Evolutionary conservation across 305 asterid genomes (phyloP).

Genomic region (Fraxinus ornus): DNA sequence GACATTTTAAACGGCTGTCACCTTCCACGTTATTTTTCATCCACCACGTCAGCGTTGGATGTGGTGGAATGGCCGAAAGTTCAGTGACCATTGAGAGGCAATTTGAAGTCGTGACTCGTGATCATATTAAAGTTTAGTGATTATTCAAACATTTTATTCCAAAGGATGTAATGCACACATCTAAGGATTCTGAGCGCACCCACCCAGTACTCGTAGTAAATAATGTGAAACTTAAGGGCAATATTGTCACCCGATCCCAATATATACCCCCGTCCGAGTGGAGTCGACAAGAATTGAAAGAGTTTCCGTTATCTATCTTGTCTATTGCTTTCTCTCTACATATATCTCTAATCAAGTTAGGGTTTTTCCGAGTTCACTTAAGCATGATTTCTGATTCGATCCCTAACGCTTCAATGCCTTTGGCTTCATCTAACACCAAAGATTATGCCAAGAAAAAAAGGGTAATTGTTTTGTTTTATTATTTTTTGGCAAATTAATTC

Average conservation of each 20-base stretch:
- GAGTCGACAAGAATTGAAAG: constrained; percentile 18
- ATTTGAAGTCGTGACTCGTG: too few relatives aligned
- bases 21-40: too few relatives aligned
- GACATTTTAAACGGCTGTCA: too few relatives aligned
- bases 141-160: too few relatives aligned
- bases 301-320: constrained; percentile 36
- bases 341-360: not conserved
- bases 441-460: constrained; percentile 54
- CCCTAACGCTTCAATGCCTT: constrained; percentile 36
- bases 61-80: too few relatives aligned
- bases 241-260: not conserved
- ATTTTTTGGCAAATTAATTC: not conserved
- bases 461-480: constrained; percentile 27
- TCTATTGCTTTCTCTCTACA: not conserved
- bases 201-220: not conserved
- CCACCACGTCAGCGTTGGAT: too few relatives aligned
- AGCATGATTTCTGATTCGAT: constrained; percentile 51
- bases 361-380: constrained; percentile 28
- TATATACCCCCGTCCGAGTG: constrained; percentile 20
- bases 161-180: not conserved
- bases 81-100: too few relatives aligned
- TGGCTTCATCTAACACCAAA: constrained; percentile 38
- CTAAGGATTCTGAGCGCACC: too few relatives aligned
- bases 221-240: constrained; percentile 16
- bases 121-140: too few relatives aligned